Base-by-base conservation (phyloP, 345 rosid genomes). In the Moricandia moricandioides region DNA sequence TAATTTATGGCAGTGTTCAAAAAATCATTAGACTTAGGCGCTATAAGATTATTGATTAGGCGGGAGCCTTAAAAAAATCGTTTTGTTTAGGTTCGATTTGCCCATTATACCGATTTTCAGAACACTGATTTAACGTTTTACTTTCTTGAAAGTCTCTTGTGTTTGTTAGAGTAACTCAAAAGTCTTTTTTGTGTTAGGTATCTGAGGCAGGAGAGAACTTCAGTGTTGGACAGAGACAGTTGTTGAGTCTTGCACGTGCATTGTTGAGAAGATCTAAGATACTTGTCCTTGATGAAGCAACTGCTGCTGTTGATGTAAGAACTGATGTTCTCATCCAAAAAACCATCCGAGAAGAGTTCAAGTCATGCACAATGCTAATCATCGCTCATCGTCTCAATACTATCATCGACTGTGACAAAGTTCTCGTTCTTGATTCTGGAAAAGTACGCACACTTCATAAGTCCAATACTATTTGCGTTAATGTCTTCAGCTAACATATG, bases 141-240 rank as follows among this genome's bases (percentile, higher is more conserved):
- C 31, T 29, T 4, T 29, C 31, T 29, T 29, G 31, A 4, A 29
- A 29, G 31, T 29, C 31, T 35, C 49, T 1, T 40, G 49, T 40
- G 7, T 43, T 43, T 43, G 12, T 13, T 12, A 13, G 51, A 43
- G 52, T 47, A 47, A 6, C 52, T 47, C 52, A 47, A 6, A 30
- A 47, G 8, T 6, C 52, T 33, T n/a, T n/a, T 45, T 47, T 47
- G 8, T 1, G 52, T 70, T 86, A 90, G 79, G 97, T 91, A 33
- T 86, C 91, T 0, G 93, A 91, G 82, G 93, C 91, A 51, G 97
- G 97, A 63, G 93, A 87, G 79, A 94, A 91, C 79, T 94, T 91
- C 92, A 91, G 97, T 54, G 88, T 91, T 17, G 98, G 97, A 55
- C 98, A 93, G 71, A 88, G 98, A 74, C 98, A 93, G 71, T 89